Base-by-base conservation (phyloP, 2,329 filamentous ascomycete species). In the Phialophora expanda region DNA sequence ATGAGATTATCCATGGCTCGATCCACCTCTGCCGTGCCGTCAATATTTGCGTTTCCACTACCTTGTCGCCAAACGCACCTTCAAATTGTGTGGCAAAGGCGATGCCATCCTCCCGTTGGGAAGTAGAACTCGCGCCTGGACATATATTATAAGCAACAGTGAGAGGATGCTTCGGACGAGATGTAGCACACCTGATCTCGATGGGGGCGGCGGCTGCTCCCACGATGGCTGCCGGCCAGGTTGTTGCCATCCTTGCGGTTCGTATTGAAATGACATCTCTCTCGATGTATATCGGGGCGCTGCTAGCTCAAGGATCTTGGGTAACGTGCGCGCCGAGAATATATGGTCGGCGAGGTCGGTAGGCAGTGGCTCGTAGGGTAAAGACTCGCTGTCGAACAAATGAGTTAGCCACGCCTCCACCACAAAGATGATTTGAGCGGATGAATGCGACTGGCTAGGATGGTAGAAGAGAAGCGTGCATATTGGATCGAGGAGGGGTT, bases 1-100 rank as follows among this genome's bases (percentile, higher is more conserved):
- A 94, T 86, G 67, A 99, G 86, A 79, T 98, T 98, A 76, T 98
- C 95, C 75, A 94, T 89, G 73, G 94, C 94, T 77, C 94, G 90
- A 72, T 98, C 95, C 74, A 99, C 93, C 87, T 99, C 95, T 97
- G 76, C 46, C 70, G 20, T 44, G 54, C 63, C 50, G 71, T 78
- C 68, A 79, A 73, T 70, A 70, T 55, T 26, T 57, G 26, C 41
- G 41, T 62, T 30, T 56, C 50, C 48, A 48, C 26, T 34, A 54
- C 2, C 32, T 44, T 41, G 38, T 11, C 34, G 59, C 58, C 26
- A 20, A 28, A 59, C 66, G 46, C 89, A 95, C 91, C 91, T 82
- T 96, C 93, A 78, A 96, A 90, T 80, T 97, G 93, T 77, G 90
- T 89, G 72, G 87, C 88, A 78, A 96, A 97, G 66, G 93, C 92